A percentile compares a stretch with the other conserved stretches of the same genome.
Conservation (phyloP, 2,329 filamentous ascomycete genomes). For the Xylariomycetidae sp. region DNA sequence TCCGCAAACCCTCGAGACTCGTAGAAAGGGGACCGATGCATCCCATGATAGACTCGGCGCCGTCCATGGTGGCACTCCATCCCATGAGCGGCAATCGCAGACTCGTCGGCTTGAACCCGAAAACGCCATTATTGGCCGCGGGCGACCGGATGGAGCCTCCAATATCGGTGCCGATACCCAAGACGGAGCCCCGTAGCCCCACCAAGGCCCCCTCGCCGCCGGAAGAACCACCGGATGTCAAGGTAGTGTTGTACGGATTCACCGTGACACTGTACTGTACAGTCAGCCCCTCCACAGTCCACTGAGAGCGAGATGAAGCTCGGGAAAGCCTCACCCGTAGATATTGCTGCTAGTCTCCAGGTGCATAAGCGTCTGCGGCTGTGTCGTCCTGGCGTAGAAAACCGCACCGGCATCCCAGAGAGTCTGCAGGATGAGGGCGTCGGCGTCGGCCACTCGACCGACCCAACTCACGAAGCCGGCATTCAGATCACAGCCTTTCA, state of each 20-base stretch:
- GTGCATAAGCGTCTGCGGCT: slow-evolving; percentile 52
- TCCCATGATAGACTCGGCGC: slow-evolving; percentile 40
- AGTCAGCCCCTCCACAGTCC: no score
- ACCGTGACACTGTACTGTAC: slow-evolving; percentile 50
- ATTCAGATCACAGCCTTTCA: slow-evolving; percentile 43
- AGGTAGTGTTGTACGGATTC: slow-evolving; percentile 47
- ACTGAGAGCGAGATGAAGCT: no score
- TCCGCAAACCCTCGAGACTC: slow-evolving; percentile 40
- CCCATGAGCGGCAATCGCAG: slow-evolving; percentile 38
- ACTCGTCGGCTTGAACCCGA: slow-evolving; percentile 37
- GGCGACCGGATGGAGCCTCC: slow-evolving; percentile 44
- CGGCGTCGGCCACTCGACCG: slow-evolving; percentile 36
- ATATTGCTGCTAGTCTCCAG: slow-evolving; percentile 46
- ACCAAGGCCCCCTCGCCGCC: slow-evolving; percentile 54
- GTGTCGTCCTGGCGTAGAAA: slow-evolving; percentile 47
- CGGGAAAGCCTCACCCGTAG: slow-evolving; percentile 29
- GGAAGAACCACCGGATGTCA: slow-evolving; percentile 49
- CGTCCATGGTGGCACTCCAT: slow-evolving; percentile 32
- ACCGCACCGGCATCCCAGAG: slow-evolving; percentile 43
- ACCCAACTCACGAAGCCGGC: slow-evolving; percentile 46
- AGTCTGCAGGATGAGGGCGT: slow-evolving; percentile 43
- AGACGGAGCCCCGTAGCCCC: slow-evolving; percentile 44
- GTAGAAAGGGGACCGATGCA: slow-evolving; percentile 52
- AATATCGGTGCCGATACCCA: slow-evolving; percentile 52
- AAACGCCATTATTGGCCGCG: slow-evolving; percentile 42